Conservation (phyloP, 768 basidiomycete species). For the Collybiopsis luxurians region DNA sequence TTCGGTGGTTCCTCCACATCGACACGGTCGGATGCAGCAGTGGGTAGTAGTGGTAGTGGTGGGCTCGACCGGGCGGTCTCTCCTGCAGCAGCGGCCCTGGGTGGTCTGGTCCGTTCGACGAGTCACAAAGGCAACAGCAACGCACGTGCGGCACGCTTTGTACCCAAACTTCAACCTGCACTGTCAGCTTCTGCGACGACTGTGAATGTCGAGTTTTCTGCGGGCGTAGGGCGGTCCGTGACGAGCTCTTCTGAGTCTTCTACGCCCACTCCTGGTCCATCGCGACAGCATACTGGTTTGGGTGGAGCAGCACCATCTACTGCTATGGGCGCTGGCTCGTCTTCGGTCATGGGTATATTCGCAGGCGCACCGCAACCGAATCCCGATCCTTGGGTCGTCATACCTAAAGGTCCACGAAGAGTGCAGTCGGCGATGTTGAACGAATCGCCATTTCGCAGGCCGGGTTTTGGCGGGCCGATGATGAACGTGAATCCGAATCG, state of each 20-base stretch:
- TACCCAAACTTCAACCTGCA: slow-evolving; percentile 81
- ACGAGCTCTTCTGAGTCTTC: slow-evolving; percentile 37
- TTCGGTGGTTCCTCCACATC: slow-evolving; percentile 42
- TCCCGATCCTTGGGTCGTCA: slow-evolving; percentile 72
- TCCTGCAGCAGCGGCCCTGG: background rate
- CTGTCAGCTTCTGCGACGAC: slow-evolving; percentile 87
- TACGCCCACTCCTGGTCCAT: background rate
- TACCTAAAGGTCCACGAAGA: slow-evolving; percentile 39
- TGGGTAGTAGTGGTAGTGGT: background rate
- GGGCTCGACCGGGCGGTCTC: slow-evolving; percentile 10
- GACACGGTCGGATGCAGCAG: slow-evolving; percentile 18
- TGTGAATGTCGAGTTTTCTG: slow-evolving; percentile 93
- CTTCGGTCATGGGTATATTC: slow-evolving; percentile 78
- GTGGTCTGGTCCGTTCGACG: slow-evolving; percentile 19
- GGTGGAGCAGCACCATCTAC: too few species aligned
- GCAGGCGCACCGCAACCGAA: slow-evolving; percentile 72
- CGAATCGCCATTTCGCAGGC: slow-evolving; percentile 11
- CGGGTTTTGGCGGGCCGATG: slow-evolving; percentile 20
- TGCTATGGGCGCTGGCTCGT: background rate
- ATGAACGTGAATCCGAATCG: slow-evolving; percentile 17
- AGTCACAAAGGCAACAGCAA: slow-evolving; percentile 17
- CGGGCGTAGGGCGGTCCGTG: slow-evolving; percentile 57
- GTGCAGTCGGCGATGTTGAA: slow-evolving; percentile 21
- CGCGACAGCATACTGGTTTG: background rate
- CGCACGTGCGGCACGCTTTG: slow-evolving; percentile 41